phyloP scores from a whole-genome alignment of 1,284 basidiomycete species.

The Cutaneotrichosporon cutaneum region DNA sequence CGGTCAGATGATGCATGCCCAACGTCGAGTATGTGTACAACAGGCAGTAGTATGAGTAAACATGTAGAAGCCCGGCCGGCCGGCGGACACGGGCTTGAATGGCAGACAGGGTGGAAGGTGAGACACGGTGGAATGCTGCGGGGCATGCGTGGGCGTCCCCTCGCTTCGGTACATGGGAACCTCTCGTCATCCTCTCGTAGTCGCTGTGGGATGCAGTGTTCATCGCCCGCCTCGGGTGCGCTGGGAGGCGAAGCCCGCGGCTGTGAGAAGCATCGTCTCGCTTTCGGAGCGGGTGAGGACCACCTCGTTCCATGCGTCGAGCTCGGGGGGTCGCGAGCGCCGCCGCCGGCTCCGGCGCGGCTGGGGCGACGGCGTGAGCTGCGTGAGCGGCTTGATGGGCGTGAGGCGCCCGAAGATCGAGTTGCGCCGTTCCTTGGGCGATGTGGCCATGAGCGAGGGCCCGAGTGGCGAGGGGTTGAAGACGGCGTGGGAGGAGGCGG shows the following conservation, averaged over 20 bases:
- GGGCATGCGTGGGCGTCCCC: no score
- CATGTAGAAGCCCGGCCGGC: no score
- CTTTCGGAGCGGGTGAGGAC: slow-evolving; percentile 18
- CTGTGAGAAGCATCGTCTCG: slow-evolving; percentile 23
- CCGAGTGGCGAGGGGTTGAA: background rate
- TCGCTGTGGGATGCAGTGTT: no score
- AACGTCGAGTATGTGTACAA: no score
- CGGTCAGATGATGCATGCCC: no score
- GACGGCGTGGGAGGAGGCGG: background rate
- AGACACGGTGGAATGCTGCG: background rate
- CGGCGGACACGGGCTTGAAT: no score
- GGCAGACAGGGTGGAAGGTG: background rate
- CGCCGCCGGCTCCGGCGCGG: slow-evolving; percentile 9
- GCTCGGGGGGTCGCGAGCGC: background rate
- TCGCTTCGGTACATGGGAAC: no score
- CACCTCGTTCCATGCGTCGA: slow-evolving; percentile 10
- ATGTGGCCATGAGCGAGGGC: background rate
- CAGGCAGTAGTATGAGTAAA: no score
- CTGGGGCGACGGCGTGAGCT: slow-evolving; percentile 14
- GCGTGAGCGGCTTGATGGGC: slow-evolving; percentile 15
- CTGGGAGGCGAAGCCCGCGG: slow-evolving; percentile 22
- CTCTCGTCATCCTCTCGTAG: background rate
- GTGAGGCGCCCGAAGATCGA: slow-evolving; percentile 13
- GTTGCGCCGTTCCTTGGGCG: slow-evolving; percentile 5
- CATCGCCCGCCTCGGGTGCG: background rate